These are phyloP conservation scores for Gremmenia infestans DNA, from an alignment of 2,329 filamentous ascomycete species.

Conservation along the genomic window DNA sequence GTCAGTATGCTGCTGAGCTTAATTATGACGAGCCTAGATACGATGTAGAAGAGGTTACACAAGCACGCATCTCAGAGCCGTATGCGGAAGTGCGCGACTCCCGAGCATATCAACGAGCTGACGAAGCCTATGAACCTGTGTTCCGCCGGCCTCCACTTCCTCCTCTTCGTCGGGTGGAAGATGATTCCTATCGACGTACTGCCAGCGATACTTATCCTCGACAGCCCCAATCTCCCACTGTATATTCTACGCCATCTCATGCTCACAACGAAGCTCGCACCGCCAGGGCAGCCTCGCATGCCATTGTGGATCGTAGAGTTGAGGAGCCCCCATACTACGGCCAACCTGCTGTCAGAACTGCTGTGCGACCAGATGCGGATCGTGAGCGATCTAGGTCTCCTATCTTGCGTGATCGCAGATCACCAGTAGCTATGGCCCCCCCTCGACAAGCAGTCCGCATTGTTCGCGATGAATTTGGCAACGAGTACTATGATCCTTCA, in stretches of 20 bases:
- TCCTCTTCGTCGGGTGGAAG: constrained; percentile 25
- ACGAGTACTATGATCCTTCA: constrained; percentile 65
- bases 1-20: constrained; percentile 37
- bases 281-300: constrained; percentile 24
- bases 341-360: constrained; percentile 42
- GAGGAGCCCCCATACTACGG: constrained; percentile 39
- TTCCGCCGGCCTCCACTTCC: constrained; percentile 20
- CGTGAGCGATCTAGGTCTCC: constrained; percentile 46
- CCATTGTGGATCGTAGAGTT: constrained; percentile 23
- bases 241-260: constrained; percentile 25
- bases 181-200: constrained; percentile 22
- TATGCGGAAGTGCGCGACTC: constrained; percentile 18
- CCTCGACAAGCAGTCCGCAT: constrained; percentile 55
- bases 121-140: constrained; percentile 23
- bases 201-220: constrained; percentile 19
- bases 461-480: constrained; percentile 76
- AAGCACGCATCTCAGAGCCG: constrained; percentile 14
- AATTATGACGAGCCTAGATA: constrained; percentile 44
- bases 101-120: constrained; percentile 19
- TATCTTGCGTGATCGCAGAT: constrained; percentile 38
- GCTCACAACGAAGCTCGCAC: constrained; percentile 19
- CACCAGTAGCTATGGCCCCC: constrained; percentile 44
- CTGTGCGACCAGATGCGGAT: constrained; percentile 45
- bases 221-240: constrained; percentile 24
- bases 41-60: constrained; percentile 29